phyloP scores from a whole-genome alignment of 352 stramenopile species.

The Lagenidium sp. region DNA sequence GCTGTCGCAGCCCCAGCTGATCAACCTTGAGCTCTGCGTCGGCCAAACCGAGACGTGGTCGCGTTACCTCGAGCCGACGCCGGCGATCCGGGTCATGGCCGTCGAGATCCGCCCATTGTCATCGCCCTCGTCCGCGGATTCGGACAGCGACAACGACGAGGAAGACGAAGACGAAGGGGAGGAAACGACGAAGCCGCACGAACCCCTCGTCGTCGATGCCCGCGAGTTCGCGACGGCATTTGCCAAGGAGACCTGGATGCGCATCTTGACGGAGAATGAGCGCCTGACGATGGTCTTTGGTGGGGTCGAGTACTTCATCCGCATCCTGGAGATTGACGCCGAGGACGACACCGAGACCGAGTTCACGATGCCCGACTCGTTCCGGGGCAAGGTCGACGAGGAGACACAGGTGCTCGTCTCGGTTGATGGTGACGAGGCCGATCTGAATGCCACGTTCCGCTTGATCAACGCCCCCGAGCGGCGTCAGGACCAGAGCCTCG shows the following conservation, averaged over 20 bases:
- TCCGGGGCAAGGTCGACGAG: slow-evolving; percentile 54
- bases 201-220: slow-evolving; percentile 32
- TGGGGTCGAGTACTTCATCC: slow-evolving; percentile 49
- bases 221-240: slow-evolving; percentile 45
- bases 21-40: slow-evolving; percentile 77
- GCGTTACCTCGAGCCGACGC: slow-evolving; percentile 50
- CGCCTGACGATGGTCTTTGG: slow-evolving; percentile 46
- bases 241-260: slow-evolving; percentile 37
- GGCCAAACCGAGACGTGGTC: slow-evolving; percentile 62
- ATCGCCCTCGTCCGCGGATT: too few species aligned
- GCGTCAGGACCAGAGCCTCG: slow-evolving; percentile 15
- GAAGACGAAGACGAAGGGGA: too few species aligned
- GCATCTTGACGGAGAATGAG: slow-evolving; percentile 75
- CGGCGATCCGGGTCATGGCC: slow-evolving; percentile 29
- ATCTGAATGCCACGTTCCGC: slow-evolving; percentile 16
- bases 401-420: slow-evolving; percentile 50
- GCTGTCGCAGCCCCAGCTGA: slow-evolving; percentile 50
- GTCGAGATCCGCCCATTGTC: slow-evolving; percentile 70
- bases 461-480: slow-evolving; percentile 27
- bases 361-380: slow-evolving; percentile 80
- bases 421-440: slow-evolving; percentile 27
- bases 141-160: too few species aligned
- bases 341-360: slow-evolving; percentile 69
- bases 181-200: slow-evolving; percentile 1
- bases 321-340: slow-evolving; percentile 60